These are phyloP conservation scores for Ensete ventricosum DNA, from an alignment of 176 grass and related monocot species.

Conservation along the genomic window DNA sequence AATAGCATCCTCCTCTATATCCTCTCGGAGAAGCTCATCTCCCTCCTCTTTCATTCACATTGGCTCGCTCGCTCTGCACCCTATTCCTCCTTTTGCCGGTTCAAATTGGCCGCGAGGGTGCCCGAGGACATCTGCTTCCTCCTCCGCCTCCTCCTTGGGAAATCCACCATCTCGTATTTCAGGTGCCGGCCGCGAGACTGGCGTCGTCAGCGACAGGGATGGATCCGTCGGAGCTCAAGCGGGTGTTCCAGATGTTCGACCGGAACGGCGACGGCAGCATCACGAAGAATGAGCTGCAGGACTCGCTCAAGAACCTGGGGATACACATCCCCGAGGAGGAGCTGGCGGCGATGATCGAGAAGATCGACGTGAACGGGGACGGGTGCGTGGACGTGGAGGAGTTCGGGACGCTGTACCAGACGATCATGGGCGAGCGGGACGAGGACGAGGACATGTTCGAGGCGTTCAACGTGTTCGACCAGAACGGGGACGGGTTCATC, in stretches of 20 bases:
- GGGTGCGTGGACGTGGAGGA: slow-evolving; percentile 12
- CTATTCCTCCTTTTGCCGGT: no score
- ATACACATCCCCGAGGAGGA: slow-evolving; percentile 6
- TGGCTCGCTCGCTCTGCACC: no score
- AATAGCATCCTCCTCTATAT: no score
- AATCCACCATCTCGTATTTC: no score
- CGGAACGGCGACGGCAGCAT: slow-evolving; percentile 15
- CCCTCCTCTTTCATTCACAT: no score
- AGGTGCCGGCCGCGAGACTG: no score
- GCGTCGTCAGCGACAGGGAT: not conserved
- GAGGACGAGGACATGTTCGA: slow-evolving; percentile 11
- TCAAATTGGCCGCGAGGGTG: no score
- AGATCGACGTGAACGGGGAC: slow-evolving; percentile 16
- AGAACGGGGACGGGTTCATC: slow-evolving; percentile 13
- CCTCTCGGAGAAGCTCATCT: no score
- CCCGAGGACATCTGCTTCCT: no score
- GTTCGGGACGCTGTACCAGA: slow-evolving; percentile 8
- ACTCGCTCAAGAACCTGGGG: slow-evolving; percentile 14
- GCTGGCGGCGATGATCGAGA: slow-evolving; percentile 13
- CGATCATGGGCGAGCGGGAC: slow-evolving; percentile 6
- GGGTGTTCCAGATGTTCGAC: slow-evolving; percentile 21
- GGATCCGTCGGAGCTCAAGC: slow-evolving; percentile 15
- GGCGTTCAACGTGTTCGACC: slow-evolving; percentile 18
- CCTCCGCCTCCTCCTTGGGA: no score
- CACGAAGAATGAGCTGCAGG: slow-evolving; percentile 9